phyloP scores from a whole-genome alignment of 768 basidiomycete genomes.

The Pleurotus djamor region DNA sequence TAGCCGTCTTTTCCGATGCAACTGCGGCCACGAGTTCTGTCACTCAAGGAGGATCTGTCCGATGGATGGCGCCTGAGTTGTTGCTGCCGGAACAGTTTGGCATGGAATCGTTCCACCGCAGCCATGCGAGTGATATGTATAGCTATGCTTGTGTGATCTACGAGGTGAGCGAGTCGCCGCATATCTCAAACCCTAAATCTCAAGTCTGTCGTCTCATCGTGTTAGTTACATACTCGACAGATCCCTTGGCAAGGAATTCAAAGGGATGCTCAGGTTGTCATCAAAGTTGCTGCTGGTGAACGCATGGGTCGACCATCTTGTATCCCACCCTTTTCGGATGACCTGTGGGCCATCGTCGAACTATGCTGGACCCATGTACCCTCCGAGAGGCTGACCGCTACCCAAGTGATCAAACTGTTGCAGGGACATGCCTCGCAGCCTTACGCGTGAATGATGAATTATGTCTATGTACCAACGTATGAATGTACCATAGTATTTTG shows the following conservation, averaged over 20 bases:
- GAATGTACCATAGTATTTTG: no score
- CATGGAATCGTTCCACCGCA: constrained; percentile 10
- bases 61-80: constrained; percentile 30
- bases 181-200: no score
- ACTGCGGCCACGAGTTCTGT: constrained; percentile 13
- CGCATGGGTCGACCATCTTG: not conserved
- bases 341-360: not conserved
- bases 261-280: not conserved
- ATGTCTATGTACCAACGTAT: no score
- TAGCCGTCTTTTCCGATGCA: constrained; percentile 18
- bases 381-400: not conserved
- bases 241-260: not conserved
- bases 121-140: constrained; percentile 22
- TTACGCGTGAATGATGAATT: no score
- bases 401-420: not conserved
- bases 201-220: not conserved
- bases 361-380: not conserved
- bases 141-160: constrained; percentile 23
- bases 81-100: constrained; percentile 16
- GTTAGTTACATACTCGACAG: not conserved
- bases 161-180: constrained; percentile 13
- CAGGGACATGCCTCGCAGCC: not conserved
- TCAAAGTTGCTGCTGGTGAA: not conserved
- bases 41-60: constrained; percentile 14
- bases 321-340: not conserved